phyloP scores from a whole-genome alignment of 2,329 filamentous ascomycete species.

The Ceratocystiopsis brevicomis region DNA sequence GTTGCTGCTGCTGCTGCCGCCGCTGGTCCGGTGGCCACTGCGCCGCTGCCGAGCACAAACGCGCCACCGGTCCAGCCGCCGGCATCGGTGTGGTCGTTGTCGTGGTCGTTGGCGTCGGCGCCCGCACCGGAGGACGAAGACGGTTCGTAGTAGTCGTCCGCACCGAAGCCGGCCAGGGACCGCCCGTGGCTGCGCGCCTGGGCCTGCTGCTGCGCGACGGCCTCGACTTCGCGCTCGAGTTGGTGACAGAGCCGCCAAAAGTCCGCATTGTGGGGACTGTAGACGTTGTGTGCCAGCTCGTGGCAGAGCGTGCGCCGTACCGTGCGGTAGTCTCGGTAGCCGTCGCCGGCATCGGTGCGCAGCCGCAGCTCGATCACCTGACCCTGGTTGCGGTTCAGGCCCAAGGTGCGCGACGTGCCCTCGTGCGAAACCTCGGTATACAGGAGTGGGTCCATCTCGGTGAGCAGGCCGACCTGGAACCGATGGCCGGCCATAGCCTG shows the following conservation, averaged over 20 bases:
- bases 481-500: constrained; percentile 66
- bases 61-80: constrained; percentile 65
- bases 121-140: constrained; percentile 18
- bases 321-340: constrained; percentile 80
- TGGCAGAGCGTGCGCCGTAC: constrained; percentile 88
- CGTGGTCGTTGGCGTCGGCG: constrained; percentile 26
- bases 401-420: constrained; percentile 55
- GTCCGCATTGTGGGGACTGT: constrained; percentile 60
- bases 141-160: constrained; percentile 40
- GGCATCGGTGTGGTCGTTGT: constrained; percentile 42
- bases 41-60: constrained; percentile 48
- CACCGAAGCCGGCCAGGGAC: constrained; percentile 46
- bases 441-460: constrained; percentile 82
- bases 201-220: constrained; percentile 19
- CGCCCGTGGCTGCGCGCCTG: constrained; percentile 62
- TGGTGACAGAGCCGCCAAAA: constrained; percentile 82
- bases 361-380: constrained; percentile 81
- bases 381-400: constrained; percentile 71
- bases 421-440: constrained; percentile 59
- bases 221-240: constrained; percentile 73
- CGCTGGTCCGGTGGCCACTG: constrained; percentile 13
- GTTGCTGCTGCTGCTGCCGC: constrained; percentile 1
- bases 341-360: constrained; percentile 85
- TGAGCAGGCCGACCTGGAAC: constrained; percentile 70
- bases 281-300: constrained; percentile 85